These are phyloP conservation scores for Colletotrichum sp. DNA, from an alignment of 2,329 filamentous ascomycete genomes.

Conservation along the genomic window DNA sequence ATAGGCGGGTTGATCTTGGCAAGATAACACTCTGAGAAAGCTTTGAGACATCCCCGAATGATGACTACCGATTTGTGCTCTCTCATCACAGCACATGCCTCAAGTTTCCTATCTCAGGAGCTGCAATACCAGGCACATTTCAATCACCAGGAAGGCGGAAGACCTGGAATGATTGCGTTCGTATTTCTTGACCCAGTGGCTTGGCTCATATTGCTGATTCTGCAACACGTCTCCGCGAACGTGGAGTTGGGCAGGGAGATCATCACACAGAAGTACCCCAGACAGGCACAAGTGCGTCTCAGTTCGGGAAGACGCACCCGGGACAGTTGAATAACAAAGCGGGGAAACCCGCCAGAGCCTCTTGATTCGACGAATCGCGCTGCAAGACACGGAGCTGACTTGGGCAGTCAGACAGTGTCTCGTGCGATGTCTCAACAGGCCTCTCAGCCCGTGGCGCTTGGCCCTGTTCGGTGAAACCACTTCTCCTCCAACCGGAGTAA, in stretches of 20 bases:
- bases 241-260: background rate
- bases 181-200: background rate
- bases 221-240: background rate
- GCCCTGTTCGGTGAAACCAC: background rate
- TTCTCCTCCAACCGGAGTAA: background rate
- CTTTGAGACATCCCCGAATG: background rate
- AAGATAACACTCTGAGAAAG: background rate
- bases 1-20: background rate
- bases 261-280: background rate
- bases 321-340: background rate
- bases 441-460: background rate
- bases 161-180: background rate
- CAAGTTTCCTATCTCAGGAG: background rate
- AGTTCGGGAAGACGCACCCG: background rate
- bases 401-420: background rate
- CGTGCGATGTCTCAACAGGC: background rate
- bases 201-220: background rate
- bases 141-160: background rate
- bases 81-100: background rate
- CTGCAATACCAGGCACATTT: background rate
- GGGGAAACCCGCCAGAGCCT: background rate
- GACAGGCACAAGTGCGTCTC: background rate
- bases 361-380: background rate
- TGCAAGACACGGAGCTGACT: background rate
- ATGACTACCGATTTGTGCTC: background rate